Evolutionary conservation across 1,284 basidiomycete genomes (phyloP).

Genomic region (Pseudozyma sp.): DNA sequence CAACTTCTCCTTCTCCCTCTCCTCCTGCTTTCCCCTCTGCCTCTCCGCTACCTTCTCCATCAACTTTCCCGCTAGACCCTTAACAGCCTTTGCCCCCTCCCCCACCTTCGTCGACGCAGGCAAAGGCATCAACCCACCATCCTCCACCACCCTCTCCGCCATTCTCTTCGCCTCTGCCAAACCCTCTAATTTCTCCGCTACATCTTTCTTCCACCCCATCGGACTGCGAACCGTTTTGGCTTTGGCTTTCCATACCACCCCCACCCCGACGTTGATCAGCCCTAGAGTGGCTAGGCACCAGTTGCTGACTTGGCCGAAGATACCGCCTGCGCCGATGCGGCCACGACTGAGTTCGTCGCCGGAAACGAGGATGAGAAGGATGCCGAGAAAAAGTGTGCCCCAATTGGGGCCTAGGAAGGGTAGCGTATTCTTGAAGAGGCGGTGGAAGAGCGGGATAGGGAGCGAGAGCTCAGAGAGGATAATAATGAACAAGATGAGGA

Average conservation of each 20-base stretch:
- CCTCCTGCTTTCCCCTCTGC: constrained; percentile 3
- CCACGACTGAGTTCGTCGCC: constrained; percentile 26
- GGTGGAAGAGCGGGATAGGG: constrained; percentile 28
- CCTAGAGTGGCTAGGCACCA: constrained; percentile 40
- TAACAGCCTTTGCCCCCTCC: not conserved
- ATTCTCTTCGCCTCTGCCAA: constrained; percentile 36
- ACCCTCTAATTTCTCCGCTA: constrained; percentile 34
- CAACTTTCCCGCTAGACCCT: constrained; percentile 4
- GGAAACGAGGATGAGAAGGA: constrained; percentile 42
- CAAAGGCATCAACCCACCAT: not conserved
- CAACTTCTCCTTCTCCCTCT: not conserved
- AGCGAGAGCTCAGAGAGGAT: constrained; percentile 50
- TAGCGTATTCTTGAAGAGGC: constrained; percentile 45
- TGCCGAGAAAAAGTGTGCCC: constrained; percentile 49
- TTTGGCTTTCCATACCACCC: constrained; percentile 36
- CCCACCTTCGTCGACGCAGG: not conserved
- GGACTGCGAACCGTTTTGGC: constrained; percentile 33
- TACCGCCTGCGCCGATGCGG: constrained; percentile 1
- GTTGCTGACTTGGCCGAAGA: constrained; percentile 24
- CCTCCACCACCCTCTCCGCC: constrained; percentile 31
- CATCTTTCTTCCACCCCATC: constrained; percentile 31
- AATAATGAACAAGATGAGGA: constrained; percentile 30
- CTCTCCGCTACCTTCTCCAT: constrained; percentile 3
- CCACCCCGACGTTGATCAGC: constrained; percentile 22
- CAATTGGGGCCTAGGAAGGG: constrained; percentile 53